Percentiles rank a stretch among this genome's conserved stretches.
Conservation (phyloP, 1,284 basidiomycete genomes). For the Bondarzewia mesenterica region DNA sequence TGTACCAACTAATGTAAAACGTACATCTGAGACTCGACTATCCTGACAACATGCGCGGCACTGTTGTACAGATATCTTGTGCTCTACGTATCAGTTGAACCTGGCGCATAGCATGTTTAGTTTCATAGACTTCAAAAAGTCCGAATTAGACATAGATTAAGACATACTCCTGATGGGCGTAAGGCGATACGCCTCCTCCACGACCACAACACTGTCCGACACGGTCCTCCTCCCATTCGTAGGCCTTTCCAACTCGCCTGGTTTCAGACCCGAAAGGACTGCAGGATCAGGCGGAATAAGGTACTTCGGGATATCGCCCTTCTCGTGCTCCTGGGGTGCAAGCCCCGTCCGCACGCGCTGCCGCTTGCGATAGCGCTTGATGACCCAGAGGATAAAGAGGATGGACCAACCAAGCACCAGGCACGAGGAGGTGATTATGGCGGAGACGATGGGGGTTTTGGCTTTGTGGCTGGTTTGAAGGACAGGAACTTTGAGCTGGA, state of each 20-base stretch:
- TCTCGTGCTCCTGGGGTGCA: conserved; percentile 24
- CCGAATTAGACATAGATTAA: too few relatives aligned
- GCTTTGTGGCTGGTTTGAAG: conserved; percentile 37
- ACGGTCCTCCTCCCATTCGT: conserved; percentile 9
- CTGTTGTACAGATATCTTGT: too few relatives aligned
- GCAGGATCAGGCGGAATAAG: conserved; percentile 64
- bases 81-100: too few relatives aligned
- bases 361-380: conserved; percentile 24
- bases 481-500: background rate
- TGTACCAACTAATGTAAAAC: too few relatives aligned
- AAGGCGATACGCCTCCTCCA: background rate
- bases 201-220: conserved; percentile 4
- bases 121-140: too few relatives aligned
- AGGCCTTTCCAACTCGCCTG: conserved; percentile 35
- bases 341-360: conserved; percentile 20
- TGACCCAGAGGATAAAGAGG: conserved; percentile 26
- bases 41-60: too few relatives aligned
- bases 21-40: too few relatives aligned
- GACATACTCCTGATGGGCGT: too few relatives aligned
- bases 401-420: conserved; percentile 43
- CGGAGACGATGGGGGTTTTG: conserved; percentile 58
- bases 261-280: conserved; percentile 40
- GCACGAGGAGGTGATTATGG: conserved; percentile 45
- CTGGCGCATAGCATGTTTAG: too few relatives aligned
- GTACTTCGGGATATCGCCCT: conserved; percentile 31